Evolutionary conservation across 768 basidiomycete genomes (phyloP).

Genomic region (Porphyrellus cyaneotinctus): DNA sequence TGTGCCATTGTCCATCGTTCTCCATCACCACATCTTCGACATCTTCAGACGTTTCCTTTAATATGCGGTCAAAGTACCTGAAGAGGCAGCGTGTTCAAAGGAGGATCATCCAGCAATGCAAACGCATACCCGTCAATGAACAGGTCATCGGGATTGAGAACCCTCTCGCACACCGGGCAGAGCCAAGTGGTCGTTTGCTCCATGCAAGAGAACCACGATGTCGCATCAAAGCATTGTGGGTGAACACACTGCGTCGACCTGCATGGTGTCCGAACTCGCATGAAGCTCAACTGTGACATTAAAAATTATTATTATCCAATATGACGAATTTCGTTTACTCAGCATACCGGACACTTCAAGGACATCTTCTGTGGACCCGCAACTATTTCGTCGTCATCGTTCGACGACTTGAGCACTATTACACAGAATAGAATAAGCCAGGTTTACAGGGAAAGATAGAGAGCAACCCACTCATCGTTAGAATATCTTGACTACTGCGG

Average conservation of each 20-base stretch:
- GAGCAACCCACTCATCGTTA: slow-evolving; percentile 56
- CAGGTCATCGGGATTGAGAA: slow-evolving; percentile 72
- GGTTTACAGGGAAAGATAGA: not conserved
- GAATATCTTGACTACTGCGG: slow-evolving; percentile 57
- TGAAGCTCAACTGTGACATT: slow-evolving; percentile 66
- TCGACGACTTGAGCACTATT: slow-evolving; percentile 54
- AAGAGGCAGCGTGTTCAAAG: not conserved
- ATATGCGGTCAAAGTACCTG: slow-evolving; percentile 86
- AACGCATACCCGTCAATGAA: slow-evolving; percentile 82
- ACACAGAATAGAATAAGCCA: slow-evolving; percentile 7
- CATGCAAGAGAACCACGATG: slow-evolving; percentile 92
- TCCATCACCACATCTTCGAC: slow-evolving; percentile 94
- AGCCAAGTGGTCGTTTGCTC: slow-evolving; percentile 95
- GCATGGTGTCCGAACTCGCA: slow-evolving; percentile 78
- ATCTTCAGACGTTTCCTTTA: slow-evolving; percentile 69
- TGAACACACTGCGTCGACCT: slow-evolving; percentile 88
- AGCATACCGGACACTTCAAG: slow-evolving; percentile 86
- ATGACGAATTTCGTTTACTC: not conserved
- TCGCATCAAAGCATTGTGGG: slow-evolving; percentile 92
- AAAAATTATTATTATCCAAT: not conserved
- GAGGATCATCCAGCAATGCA: not conserved
- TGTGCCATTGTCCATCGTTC: slow-evolving; percentile 95
- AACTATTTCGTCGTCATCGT: slow-evolving; percentile 87
- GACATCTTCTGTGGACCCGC: slow-evolving; percentile 89
- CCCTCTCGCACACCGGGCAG: slow-evolving; percentile 89